These are phyloP conservation scores for Leccinum subrobustum DNA, from an alignment of 1,284 basidiomycete species.

Conservation along the genomic window DNA sequence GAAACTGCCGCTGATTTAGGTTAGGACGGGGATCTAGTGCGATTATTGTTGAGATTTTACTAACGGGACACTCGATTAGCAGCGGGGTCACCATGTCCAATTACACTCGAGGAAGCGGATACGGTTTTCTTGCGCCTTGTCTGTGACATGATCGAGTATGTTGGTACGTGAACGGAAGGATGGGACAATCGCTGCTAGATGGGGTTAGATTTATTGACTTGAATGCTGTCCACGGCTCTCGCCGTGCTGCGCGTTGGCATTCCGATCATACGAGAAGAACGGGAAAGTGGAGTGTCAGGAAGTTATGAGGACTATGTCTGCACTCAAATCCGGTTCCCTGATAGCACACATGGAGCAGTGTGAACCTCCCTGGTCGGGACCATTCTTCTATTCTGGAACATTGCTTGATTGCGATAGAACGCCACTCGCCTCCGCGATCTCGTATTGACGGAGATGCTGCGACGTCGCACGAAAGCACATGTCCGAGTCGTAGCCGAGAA, in stretches of 20 bases:
- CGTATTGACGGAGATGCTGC: slow-evolving; percentile 16
- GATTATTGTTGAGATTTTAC: not conserved
- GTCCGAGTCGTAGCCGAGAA: not conserved
- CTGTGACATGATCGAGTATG: not conserved
- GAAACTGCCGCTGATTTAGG: not conserved
- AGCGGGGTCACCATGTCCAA: not conserved
- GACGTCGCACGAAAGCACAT: not conserved
- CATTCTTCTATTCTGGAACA: slow-evolving; percentile 12
- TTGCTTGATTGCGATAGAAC: slow-evolving; percentile 8
- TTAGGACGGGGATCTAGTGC: not conserved
- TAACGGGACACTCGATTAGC: slow-evolving; percentile 1
- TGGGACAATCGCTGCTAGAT: not conserved
- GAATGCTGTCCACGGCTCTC: not conserved
- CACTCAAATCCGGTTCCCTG: not conserved
- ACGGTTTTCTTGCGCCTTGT: not conserved
- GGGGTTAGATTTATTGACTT: not conserved
- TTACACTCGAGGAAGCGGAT: not conserved
- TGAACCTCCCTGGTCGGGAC: not conserved
- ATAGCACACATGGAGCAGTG: slow-evolving; percentile 7
- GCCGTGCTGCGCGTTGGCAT: slow-evolving; percentile 2
- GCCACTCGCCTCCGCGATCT: slow-evolving; percentile 25
- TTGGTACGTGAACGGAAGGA: slow-evolving; percentile 1
- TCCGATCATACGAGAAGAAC: slow-evolving; percentile 12
- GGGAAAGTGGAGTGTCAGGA: not conserved
- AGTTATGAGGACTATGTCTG: not conserved